Base-by-base conservation (phyloP, 176 grass and related monocot genomes). In the Olyra latifolia region DNA sequence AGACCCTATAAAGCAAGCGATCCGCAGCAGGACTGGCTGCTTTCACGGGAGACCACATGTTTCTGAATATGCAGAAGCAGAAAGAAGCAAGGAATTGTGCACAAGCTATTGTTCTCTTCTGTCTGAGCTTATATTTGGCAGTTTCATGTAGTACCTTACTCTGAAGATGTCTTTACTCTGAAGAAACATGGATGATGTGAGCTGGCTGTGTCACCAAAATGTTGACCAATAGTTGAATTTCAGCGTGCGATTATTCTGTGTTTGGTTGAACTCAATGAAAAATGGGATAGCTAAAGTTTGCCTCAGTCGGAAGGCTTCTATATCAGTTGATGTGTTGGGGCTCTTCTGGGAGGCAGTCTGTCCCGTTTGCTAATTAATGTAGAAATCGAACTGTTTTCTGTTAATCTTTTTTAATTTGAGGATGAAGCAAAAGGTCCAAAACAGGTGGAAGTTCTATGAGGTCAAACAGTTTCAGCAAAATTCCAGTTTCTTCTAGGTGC, bases 21-120 rank as follows among this genome's bases (percentile, higher is more conserved):
- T 41, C n/a, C 27, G 42, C 80, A 29, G 4, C 17, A 38, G 32
- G 32, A 35, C 16, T 66, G 71, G 71, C 85, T 60, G 47, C 40
- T 66, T 83, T 78, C 20, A 65, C 22, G 73, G 50, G 61, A 79
- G 81, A 49, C 86, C 86, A 79, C 81, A 80, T 79, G 81, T 54
- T 66, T n/a, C 6, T 53, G 59, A 60, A 35, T 2, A 35, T 35
- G 32, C 32, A 35, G 74, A 79, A 10, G 75, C 17, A 74, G 10
- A 73, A 83, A 83, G 66, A 55, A 65, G 8, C 57, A 83, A 77
- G 66, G 65, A 77, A 87, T 45, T 46, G 19, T 82, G 19, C 47
- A 72, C 47, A 83, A 59, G 60, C 28, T 12, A 67, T 40, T 58
- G 8, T 66, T 83, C 32, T 76, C 42, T 81, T 82, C 41, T 75